phyloP scores from a whole-genome alignment of 306 rosid species.

The Clitoria ternatea region DNA sequence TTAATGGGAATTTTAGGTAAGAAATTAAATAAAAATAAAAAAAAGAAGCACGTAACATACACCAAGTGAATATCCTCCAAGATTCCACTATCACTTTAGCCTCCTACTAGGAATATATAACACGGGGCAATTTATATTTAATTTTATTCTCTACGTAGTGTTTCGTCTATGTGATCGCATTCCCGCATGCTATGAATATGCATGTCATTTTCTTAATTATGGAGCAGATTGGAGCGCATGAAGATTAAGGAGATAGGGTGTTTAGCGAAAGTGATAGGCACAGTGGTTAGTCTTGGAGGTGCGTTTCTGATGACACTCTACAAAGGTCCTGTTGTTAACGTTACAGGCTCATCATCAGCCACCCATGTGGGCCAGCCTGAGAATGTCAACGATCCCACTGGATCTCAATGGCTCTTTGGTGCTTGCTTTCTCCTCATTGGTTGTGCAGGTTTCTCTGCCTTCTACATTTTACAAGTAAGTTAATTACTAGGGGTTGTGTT shows the following conservation, averaged over 20 bases:
- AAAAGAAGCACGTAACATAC: neutral
- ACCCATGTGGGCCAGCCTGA: neutral
- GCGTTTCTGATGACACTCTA: slow-evolving; percentile 74
- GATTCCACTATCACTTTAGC: slow-evolving; percentile 3
- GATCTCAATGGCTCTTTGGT: slow-evolving; percentile 44
- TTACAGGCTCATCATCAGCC: slow-evolving; percentile 22
- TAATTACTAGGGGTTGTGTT: too few species aligned
- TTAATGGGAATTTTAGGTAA: too few species aligned
- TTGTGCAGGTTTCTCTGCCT: slow-evolving; percentile 61
- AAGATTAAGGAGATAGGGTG: slow-evolving; percentile 44
- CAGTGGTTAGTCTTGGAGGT: slow-evolving; percentile 56
- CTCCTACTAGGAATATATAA: neutral
- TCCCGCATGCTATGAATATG: neutral
- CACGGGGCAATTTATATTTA: neutral
- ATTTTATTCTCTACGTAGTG: neutral
- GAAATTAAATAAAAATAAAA: neutral
- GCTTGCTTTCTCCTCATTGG: slow-evolving; percentile 56
- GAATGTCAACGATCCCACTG: slow-evolving; percentile 34
- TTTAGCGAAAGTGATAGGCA: slow-evolving; percentile 65
- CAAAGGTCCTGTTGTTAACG: slow-evolving; percentile 56
- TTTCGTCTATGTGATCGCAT: slow-evolving; percentile 16
- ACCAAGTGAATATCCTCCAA: slow-evolving; percentile 23
- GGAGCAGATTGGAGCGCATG: slow-evolving; percentile 51
- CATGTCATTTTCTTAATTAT: neutral
- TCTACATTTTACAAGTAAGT: slow-evolving; percentile 57